Evolutionary conservation across 1,139 yeast genomes (phyloP), one percentile per base, ranked within the genome.

Genomic region (Schwanniomyces etchellsii): DNA sequence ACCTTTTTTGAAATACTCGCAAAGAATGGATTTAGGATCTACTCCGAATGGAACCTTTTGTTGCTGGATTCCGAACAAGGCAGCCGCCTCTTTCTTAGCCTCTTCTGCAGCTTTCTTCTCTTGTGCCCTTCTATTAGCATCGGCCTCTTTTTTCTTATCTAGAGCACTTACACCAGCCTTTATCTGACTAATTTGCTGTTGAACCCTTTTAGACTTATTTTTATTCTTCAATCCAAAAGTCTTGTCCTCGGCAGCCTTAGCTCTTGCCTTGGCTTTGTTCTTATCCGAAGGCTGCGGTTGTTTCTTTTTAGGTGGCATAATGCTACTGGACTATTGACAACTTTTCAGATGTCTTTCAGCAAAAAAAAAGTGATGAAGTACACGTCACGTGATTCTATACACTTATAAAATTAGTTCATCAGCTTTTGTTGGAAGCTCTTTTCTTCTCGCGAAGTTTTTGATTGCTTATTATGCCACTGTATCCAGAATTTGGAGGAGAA

Each of bases 41-140:
- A 88, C 96, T 31, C 98, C 98, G 52, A 91, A 89, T 28, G 96
- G 95, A 20, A 91, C 89, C 52, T 86, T 86, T 55, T 86, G 97
- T 31, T 69, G 74, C 34, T 74, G 82, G 32, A 84, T 67, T 28
- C 80, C 83, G 47, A 86, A 74, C 31, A 89, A 60, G 20, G 82
- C 81, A 7, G 86, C 80, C 4, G 96, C 91, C 50, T 89, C 97
- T 32, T 74, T 77, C 53, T 83, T 85, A 30, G 95, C 96, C 27
- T 74, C 81, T 42, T 89, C 98, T 2, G 88, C 83, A 5, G 95
- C 94, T 54, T 81, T 84, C 71, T 83, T 88, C 56, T 88, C 97
- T 23, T 85, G 95, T 5, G 82, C 81, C 43, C 70, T 73, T 44
- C 79, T 69, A 50, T 81, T 81, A 21, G 77, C 79, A 44, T 79